Evolutionary conservation across 305 asterid genomes (phyloP).

Genomic region (Solanum hybrid): DNA sequence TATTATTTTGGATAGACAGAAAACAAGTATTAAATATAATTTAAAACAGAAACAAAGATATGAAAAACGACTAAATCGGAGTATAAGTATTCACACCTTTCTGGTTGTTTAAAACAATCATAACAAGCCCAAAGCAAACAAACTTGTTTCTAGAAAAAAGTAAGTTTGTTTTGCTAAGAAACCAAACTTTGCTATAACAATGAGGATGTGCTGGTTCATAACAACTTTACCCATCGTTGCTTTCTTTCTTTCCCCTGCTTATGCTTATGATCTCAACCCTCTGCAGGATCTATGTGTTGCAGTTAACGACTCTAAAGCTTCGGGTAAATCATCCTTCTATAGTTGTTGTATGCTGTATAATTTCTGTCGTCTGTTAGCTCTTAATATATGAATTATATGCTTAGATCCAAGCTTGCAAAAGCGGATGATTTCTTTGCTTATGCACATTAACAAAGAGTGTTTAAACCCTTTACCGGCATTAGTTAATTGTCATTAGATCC

Average conservation of each 20-base stretch:
- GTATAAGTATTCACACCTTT: neutral
- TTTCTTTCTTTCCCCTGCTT: neutral
- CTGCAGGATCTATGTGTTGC: constrained; percentile 1
- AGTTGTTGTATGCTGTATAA: neutral
- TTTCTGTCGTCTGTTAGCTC: neutral
- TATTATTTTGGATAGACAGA: neutral
- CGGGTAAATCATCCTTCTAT: neutral
- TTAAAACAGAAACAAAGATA: neutral
- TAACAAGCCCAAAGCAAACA: neutral
- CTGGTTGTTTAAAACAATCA: neutral
- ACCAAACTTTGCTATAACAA: neutral
- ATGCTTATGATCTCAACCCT: neutral
- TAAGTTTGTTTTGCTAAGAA: too few relatives aligned
- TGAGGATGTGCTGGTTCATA: neutral
- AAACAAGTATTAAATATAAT: neutral
- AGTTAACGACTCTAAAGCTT: neutral
- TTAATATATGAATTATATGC: neutral
- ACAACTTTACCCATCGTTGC: neutral
- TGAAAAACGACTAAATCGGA: neutral
- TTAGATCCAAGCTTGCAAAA: neutral
- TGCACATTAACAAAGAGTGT: neutral
- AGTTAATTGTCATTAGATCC: neutral
- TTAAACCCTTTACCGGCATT: neutral
- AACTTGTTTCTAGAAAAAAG: neutral
- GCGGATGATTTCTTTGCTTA: neutral